Conservation (phyloP, 305 asterid species). For the Petunia hybrid region DNA sequence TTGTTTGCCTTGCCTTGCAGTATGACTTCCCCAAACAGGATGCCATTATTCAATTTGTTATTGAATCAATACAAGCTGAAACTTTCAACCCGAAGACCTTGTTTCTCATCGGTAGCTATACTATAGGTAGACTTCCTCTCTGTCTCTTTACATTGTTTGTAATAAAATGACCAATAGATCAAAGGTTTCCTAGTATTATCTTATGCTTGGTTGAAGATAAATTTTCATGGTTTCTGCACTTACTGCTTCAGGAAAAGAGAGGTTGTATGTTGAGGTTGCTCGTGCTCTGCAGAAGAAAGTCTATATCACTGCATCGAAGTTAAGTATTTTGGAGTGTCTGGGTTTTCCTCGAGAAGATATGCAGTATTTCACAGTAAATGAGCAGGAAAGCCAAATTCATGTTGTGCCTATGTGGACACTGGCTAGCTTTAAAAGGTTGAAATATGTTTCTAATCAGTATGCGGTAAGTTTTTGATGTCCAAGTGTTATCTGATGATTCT, state of each 20-base stretch:
- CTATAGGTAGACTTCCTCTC: slow-evolving; percentile 70
- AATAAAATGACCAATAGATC: background rate
- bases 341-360: slow-evolving; percentile 71
- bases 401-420: slow-evolving; percentile 96
- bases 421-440: slow-evolving; percentile 86
- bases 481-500: slow-evolving; percentile 23
- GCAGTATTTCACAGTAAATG: slow-evolving; percentile 83
- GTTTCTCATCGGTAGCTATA: slow-evolving; percentile 94
- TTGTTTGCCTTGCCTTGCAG: slow-evolving; percentile 54
- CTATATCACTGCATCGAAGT: slow-evolving; percentile 74
- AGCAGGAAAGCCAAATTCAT: slow-evolving; percentile 92
- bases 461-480: slow-evolving; percentile 53
- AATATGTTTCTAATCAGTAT: slow-evolving; percentile 72
- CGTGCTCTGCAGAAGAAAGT: slow-evolving; percentile 82
- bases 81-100: slow-evolving; percentile 86
- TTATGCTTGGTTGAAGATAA: background rate
- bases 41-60: slow-evolving; percentile 84
- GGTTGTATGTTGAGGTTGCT: slow-evolving; percentile 86
- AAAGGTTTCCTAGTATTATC: slow-evolving; percentile 18
- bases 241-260: slow-evolving; percentile 74
- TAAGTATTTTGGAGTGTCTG: slow-evolving; percentile 82
- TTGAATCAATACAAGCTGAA: slow-evolving; percentile 98
- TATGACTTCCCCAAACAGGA: slow-evolving; percentile 96
- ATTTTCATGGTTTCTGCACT: slow-evolving; percentile 27
- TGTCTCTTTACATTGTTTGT: slow-evolving; percentile 18